Base-by-base conservation (phyloP, 306 rosid species). In the Sophora flavescens region DNA sequence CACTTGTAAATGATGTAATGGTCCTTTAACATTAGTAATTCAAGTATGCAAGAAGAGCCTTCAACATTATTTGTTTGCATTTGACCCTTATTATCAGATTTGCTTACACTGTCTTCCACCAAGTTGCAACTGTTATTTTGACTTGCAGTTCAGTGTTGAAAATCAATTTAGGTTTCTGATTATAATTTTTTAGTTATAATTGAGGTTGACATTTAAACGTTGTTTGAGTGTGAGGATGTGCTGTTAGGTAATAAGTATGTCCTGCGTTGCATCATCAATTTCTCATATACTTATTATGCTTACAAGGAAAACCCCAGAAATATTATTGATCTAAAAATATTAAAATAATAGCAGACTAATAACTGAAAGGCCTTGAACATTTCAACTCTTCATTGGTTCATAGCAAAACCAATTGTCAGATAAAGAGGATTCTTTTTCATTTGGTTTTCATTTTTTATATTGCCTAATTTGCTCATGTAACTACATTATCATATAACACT, bases 221-320 rank as follows among this genome's bases (percentile, higher is more conserved):
- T 62, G 47, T 17, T 17, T 64, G 36, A 9, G 35, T 18, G 30
- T 16, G 53, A 64, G 35, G 53, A 41, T 41, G 5, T 16, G 5
- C 15, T 64, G 51, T 64, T 64, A 64, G 70, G 70, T 64, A 5
- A 64, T 64, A 64, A 64, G 70, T 22, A 17, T 17, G 53, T 9
- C 10, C 41, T 41, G 70, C 10, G 70, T 64, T 41, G 70, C 10
- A 48, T 33, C 52, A 41, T 51, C 14, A 18, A 10, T 64, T 64
- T 35, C 41, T 22, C 70, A 64, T 64, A 52, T 64, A 52, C 70
- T 41, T 16, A 18, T 64, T 17, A 47, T 51, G 48, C 70, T 41
- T 63, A 18, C 68, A 8, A 10, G 53, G 6, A 63, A 41, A 39
- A 51, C 6, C 10, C 2, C 17, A 15, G 3, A 44, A 44, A 2